Evolutionary conservation across 345 rosid genomes (phyloP), one percentile per base, ranked within the genome.

Genomic region (Corchorus capsularis): DNA sequence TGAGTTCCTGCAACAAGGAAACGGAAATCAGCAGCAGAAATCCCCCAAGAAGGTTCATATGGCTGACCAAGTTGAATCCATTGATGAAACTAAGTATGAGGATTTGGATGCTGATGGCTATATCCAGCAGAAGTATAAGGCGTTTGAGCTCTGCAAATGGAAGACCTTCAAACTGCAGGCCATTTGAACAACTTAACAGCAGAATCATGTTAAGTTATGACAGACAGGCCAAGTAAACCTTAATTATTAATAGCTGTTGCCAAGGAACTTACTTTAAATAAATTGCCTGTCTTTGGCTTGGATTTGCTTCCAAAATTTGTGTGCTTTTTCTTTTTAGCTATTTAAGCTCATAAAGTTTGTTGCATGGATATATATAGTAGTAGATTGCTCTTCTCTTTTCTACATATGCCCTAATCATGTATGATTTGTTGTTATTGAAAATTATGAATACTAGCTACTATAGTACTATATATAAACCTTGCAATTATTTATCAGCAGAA

Each of bases 131-230:
- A 85, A 77, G 77, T 86, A 39, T 71, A 82, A 47, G 77, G 77
- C 63, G 2, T 86, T 88, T 61, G 82, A 77, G 45, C 79, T 82
- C 1, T 76, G 80, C 85, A 84, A 82, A 76, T 85, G 89, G 91
- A 81, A 75, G 69, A 85, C 85, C 71, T 85, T 85, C 81, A 84
- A 79, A 14, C 2, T 4, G 70, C 34, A 46, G 27, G 27, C 27
- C 27, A 27, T 27, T 27, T 27, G 27, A 27, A 0, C 27, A 27
- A 27, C 27, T n/a, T n/a, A n/a, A n/a, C n/a, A n/a, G n/a, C n/a
- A n/a, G n/a, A n/a, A n/a, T 52, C 37, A 49, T 17, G 50, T 16
- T 55, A 32, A 57, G 35, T 65, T 20, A 8, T 27, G 63, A 56
- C 70, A 65, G 63, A 56, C 70, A 65, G 79, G 75, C 69, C 10